Base-by-base conservation (phyloP, 306 rosid genomes). In the Lithocarpus polystachyus region DNA sequence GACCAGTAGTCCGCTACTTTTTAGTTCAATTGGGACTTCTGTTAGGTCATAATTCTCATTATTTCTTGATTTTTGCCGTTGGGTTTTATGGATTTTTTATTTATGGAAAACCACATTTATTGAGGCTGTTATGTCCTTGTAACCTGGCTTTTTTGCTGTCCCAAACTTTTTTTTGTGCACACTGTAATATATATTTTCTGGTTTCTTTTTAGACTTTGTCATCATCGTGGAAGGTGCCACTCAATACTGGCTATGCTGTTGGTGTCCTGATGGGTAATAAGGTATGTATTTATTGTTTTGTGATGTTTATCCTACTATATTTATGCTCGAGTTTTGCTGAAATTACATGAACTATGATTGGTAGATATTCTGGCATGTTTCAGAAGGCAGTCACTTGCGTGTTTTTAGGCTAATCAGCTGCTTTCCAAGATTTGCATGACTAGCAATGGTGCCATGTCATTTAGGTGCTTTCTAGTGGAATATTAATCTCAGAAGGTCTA, bases 231-330 rank as follows among this genome's bases (percentile, higher is more conserved):
- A 85, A 78, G 83, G 92, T 91, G 26, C 88, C 90, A 60, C 57
- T 29, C 75, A 81, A 89, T 14, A 80, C 86, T 68, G 88, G 96
- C 57, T 89, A 87, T 84, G 92, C 92, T 61, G 88, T 88, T 72
- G 99, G 98, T 75, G 78, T 95, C 78, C 90, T 90, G 79, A 89
- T 40, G 89, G 96, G 92, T 33, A 83, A 95, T 79, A 88, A 91
- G 97, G 99, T 95, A 83, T 23, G 81, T 71, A 52, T 70, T 77
- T 75, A 18, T 65, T 78, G 29, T 57, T 74, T 65, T 73, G 19
- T 59, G 56, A 55, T 52, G 57, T 72, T n/a, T 74, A 26, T 26
- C 61, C 24, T 82, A 40, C 76, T 15, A 53, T 75, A 56, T 64
- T 68, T 71, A 22, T 79, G 26, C 60, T 40, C 62, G 51, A 61